Evolutionary conservation across 352 stramenopile genomes (phyloP), one percentile per base, ranked within the genome.

Genomic region (Phytophthora brassicae): DNA sequence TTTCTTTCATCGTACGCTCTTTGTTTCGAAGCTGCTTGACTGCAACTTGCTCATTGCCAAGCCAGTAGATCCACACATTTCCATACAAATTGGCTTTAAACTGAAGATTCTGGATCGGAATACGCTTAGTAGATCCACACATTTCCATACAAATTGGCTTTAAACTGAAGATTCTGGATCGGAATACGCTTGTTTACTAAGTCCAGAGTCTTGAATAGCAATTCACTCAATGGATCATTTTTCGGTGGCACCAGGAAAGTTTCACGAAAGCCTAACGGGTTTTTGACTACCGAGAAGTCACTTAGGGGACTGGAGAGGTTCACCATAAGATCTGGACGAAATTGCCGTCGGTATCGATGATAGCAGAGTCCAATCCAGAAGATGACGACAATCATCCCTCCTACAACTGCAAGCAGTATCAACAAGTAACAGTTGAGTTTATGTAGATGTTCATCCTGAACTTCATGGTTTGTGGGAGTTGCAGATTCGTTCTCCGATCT

Each of bases 11-110:
- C 5, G 62, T 66, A 14, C 48, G 23, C 6, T 58, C 59, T 9
- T 73, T 68, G 8, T 58, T 50, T 36, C 55, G 56, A 17, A 86
- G 47, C 22, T 52, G 48, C 55, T 81, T 83, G 46, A 81, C 68
- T 2, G 74, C 68, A 1, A 86, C 72, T 16, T 63, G 51, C 9
- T 77, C 16, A n/a, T 47, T 42, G 7, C 50, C 43, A 36, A 66
- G 71, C 7, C 39, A 12, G 2, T 56, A 66, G 4, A 60, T 28
- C 61, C 66, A 86, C 19, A 83, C 60, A 23, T 86, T 60, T 1
- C 70, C 70, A 14, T 67, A 79, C 11, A 54, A 66, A 2, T 73
- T 73, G 16, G 58, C 20, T 9, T 63, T 38, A 14, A 64, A 50
- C 0, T 56, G 11, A 16, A 82, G 39, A 35, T 47, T 61, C 12